Conservation (phyloP, 352 stramenopile species). For the Pythium insidiosum region DNA sequence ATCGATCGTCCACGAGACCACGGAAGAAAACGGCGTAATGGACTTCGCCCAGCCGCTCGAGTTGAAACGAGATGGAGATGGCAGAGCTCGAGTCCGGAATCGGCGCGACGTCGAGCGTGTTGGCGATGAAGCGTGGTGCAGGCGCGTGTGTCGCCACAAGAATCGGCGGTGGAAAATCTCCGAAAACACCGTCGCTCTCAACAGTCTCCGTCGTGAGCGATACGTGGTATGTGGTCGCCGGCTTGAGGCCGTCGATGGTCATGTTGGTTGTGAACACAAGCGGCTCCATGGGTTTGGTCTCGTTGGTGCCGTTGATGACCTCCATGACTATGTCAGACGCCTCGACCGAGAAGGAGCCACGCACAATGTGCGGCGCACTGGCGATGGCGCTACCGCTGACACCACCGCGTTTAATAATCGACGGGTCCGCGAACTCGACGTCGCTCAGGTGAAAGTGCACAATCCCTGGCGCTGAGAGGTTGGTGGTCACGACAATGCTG, state of each 20-base stretch:
- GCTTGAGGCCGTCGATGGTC: conserved; percentile 31
- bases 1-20: conserved; percentile 19
- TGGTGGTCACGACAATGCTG: conserved; percentile 44
- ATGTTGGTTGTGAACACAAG: conserved; percentile 48
- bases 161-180: conserved; percentile 60
- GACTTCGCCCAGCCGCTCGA: conserved; percentile 57
- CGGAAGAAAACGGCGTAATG: conserved; percentile 76
- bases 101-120: conserved; percentile 25
- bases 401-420: conserved; percentile 20
- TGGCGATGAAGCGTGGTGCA: conserved; percentile 28
- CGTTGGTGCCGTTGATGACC: conserved; percentile 67
- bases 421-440: conserved; percentile 67
- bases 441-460: conserved; percentile 74
- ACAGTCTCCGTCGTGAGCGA: conserved; percentile 71
- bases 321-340: conserved; percentile 44
- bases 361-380: conserved; percentile 27
- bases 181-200: conserved; percentile 55
- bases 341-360: conserved; percentile 33
- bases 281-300: conserved; percentile 49
- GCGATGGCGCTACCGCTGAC: not conserved
- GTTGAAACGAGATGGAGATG: conserved; percentile 39
- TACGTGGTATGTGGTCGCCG: conserved; percentile 56
- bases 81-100: conserved; percentile 30
- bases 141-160: conserved; percentile 51
- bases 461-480: conserved; percentile 52